These are phyloP conservation scores for Microsporum canis DNA, from an alignment of 2,329 filamentous ascomycete genomes.

Conservation along the genomic window DNA sequence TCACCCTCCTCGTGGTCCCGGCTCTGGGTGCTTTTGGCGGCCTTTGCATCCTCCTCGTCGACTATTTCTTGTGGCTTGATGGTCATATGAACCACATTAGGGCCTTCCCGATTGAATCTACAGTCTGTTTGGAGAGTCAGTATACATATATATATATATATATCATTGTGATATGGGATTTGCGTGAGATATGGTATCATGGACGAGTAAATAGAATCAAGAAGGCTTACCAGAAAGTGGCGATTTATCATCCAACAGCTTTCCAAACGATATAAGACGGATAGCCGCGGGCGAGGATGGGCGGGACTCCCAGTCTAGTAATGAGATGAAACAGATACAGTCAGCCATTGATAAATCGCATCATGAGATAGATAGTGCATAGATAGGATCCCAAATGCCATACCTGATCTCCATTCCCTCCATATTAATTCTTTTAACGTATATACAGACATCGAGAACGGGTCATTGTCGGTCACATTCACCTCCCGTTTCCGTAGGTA, in stretches of 20 bases:
- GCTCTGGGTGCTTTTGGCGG: conserved; percentile 43
- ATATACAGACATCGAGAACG: conserved; percentile 83
- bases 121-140: conserved; percentile 48
- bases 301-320: conserved; percentile 67
- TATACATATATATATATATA: conserved; percentile 1
- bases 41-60: conserved; percentile 66
- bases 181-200: neutral
- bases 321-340: conserved; percentile 8
- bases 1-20: conserved; percentile 46
- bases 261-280: conserved; percentile 81
- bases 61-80: conserved; percentile 70
- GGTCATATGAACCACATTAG: conserved; percentile 91
- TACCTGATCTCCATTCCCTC: conserved; percentile 75
- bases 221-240: conserved; percentile 60
- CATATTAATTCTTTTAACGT: conserved; percentile 89
- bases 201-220: neutral
- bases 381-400: neutral
- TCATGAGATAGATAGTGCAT: too few relatives aligned
- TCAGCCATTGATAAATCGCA: neutral
- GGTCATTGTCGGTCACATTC: conserved; percentile 63
- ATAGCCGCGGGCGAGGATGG: conserved; percentile 82
- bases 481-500: conserved; percentile 76
- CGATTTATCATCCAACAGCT: conserved; percentile 79
- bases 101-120: conserved; percentile 59
- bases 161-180: neutral